phyloP scores from a whole-genome alignment of 345 rosid species.

The Syzygium oleosum region DNA sequence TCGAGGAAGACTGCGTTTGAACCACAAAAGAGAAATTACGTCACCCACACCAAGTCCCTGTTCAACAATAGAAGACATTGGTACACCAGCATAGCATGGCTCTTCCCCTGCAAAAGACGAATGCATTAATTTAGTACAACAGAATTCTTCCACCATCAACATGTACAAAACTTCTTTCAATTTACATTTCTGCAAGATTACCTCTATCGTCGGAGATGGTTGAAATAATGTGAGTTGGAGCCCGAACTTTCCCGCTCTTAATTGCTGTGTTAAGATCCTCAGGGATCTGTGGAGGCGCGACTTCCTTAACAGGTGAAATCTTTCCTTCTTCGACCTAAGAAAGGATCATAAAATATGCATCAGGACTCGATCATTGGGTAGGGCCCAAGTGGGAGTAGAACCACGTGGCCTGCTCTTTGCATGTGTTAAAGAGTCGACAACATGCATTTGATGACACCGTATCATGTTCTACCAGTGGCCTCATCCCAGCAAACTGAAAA shows the following conservation, averaged over 20 bases:
- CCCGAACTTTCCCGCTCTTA: constrained; percentile 94
- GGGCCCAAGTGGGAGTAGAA: background rate
- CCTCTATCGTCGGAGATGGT: constrained; percentile 98
- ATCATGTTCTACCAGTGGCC: background rate
- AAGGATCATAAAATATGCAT: background rate
- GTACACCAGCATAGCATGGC: constrained; percentile 98
- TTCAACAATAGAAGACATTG: constrained; percentile 94
- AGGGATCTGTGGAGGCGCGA: constrained; percentile 84
- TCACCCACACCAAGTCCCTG: constrained; percentile 93
- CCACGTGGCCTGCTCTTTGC: background rate
- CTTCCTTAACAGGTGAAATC: constrained; percentile 67
- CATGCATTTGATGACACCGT: background rate
- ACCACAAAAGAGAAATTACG: constrained; percentile 94
- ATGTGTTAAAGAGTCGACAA: background rate
- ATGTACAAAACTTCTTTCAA: background rate
- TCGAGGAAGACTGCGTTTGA: constrained; percentile 95
- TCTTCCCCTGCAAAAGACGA: constrained; percentile 63
- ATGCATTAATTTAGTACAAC: background rate
- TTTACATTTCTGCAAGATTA: constrained; percentile 8
- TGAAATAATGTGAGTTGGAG: constrained; percentile 94
- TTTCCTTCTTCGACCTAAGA: constrained; percentile 68
- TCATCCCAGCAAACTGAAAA: background rate
- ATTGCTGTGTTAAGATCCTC: constrained; percentile 92
- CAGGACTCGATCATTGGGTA: background rate
- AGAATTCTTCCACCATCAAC: background rate